A percentile compares a stretch with the other conserved stretches of the same genome.
phyloP scores from a whole-genome alignment of 371 early-diverging fungal genomes.

The Mortierella sp. region DNA sequence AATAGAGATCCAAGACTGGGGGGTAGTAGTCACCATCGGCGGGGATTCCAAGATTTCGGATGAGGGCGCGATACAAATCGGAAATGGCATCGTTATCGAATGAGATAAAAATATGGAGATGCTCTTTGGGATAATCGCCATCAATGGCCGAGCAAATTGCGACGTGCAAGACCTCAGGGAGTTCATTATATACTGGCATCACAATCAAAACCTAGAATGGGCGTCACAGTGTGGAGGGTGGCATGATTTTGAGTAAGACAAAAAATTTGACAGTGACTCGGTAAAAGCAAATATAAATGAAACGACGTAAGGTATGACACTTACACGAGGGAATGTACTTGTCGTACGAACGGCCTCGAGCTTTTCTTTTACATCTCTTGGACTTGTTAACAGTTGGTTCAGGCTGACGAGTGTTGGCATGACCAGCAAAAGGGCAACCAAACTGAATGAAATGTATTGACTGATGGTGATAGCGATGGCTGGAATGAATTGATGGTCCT shows the following conservation, averaged over 20 bases:
- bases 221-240: too few relatives aligned
- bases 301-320: not conserved
- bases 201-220: constrained; percentile 28
- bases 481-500: constrained; percentile 19
- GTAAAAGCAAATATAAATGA: not conserved
- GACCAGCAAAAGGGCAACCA: constrained; percentile 17
- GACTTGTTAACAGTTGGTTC: constrained; percentile 20
- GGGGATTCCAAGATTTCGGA: constrained; percentile 25
- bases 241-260: not conserved
- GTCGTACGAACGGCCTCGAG: constrained; percentile 23
- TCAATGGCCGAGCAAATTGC: constrained; percentile 38
- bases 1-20: constrained; percentile 31
- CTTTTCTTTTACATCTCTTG: constrained; percentile 26
- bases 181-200: constrained; percentile 37
- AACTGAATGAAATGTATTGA: constrained; percentile 14
- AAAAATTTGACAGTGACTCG: not conserved
- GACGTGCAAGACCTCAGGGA: constrained; percentile 30
- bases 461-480: constrained; percentile 2
- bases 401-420: constrained; percentile 27
- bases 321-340: constrained; percentile 28
- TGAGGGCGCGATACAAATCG: constrained; percentile 30
- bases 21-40: constrained; percentile 33
- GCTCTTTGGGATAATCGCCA: constrained; percentile 35
- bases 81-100: constrained; percentile 33
- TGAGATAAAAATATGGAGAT: constrained; percentile 35